Conservation (phyloP, 371 early-diverging fungal genomes). For the Mucor piriformis region DNA sequence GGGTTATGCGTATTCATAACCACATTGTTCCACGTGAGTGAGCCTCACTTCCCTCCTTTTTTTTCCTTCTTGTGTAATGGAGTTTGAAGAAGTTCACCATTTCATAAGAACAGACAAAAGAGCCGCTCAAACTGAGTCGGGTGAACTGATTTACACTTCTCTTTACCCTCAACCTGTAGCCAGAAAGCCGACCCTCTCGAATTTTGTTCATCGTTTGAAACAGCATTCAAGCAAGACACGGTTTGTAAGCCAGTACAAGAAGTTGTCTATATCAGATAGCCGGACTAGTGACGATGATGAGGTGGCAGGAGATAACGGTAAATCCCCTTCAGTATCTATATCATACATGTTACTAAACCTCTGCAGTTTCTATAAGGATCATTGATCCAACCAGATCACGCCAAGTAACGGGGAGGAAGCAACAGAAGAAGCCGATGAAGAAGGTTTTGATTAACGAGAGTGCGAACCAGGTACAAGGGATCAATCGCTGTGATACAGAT, state of each 20-base stretch:
- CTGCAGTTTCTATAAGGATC: constrained; percentile 12
- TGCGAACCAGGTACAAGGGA: constrained; percentile 25
- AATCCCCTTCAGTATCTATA: not conserved
- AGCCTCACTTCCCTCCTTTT: not conserved
- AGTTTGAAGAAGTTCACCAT: constrained; percentile 13
- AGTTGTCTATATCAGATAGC: constrained; percentile 1
- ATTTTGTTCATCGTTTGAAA: constrained; percentile 18
- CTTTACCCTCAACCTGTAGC: not conserved
- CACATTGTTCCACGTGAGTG: not conserved
- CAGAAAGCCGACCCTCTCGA: constrained; percentile 22
- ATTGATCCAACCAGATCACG: constrained; percentile 5
- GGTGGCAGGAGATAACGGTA: constrained; percentile 8
- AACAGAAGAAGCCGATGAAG: constrained; percentile 6
- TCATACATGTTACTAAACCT: not conserved
- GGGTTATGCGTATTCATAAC: too few relatives aligned
- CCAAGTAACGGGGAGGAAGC: not conserved
- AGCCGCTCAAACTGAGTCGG: not conserved
- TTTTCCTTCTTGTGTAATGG: constrained; percentile 2
- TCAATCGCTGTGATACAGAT: not conserved
- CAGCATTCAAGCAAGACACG: constrained; percentile 29
- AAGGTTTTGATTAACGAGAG: constrained; percentile 26
- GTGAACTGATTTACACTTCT: not conserved
- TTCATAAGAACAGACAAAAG: constrained; percentile 1
- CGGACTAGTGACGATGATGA: constrained; percentile 5
- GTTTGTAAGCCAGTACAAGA: constrained; percentile 19